phyloP scores from a whole-genome alignment of 176 grass and related monocot species.

The Paspalum vaginatum region DNA sequence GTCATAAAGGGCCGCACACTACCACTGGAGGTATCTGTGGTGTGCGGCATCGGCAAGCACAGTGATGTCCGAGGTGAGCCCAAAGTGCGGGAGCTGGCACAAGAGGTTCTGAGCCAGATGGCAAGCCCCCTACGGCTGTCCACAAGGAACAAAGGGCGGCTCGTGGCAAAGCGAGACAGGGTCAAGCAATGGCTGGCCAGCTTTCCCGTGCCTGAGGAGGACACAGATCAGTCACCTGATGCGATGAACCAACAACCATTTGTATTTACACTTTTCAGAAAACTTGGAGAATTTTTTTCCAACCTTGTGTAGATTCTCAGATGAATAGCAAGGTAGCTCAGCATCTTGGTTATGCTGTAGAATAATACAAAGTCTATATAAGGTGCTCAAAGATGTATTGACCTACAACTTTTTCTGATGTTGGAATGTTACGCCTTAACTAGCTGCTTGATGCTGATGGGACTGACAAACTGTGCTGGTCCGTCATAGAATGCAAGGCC shows the following conservation, averaged over 20 bases:
- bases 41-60: conserved; percentile 80
- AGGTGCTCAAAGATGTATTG: background rate
- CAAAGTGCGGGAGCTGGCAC: conserved; percentile 63
- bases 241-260: conserved; percentile 8
- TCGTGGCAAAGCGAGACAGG: conserved; percentile 57
- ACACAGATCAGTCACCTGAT: conserved; percentile 11
- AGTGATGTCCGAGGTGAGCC: conserved; percentile 69
- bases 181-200: conserved; percentile 67
- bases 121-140: conserved; percentile 68
- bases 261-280: conserved; percentile 29
- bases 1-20: conserved; percentile 34
- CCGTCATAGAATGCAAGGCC: conserved; percentile 54
- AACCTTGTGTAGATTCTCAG: conserved; percentile 20
- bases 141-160: conserved; percentile 66
- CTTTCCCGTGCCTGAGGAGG: conserved; percentile 25
- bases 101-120: conserved; percentile 64
- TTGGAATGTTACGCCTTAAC: conserved; percentile 27
- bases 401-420: conserved; percentile 3
- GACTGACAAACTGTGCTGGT: conserved; percentile 39
- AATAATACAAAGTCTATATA: conserved; percentile 13
- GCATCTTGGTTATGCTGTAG: background rate
- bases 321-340: conserved; percentile 21
- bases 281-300: conserved; percentile 28
- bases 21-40: conserved; percentile 66
- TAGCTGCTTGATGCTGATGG: conserved; percentile 68